Evolutionary conservation across 306 rosid genomes (phyloP).

Genomic region (Prosopis cineraria): DNA sequence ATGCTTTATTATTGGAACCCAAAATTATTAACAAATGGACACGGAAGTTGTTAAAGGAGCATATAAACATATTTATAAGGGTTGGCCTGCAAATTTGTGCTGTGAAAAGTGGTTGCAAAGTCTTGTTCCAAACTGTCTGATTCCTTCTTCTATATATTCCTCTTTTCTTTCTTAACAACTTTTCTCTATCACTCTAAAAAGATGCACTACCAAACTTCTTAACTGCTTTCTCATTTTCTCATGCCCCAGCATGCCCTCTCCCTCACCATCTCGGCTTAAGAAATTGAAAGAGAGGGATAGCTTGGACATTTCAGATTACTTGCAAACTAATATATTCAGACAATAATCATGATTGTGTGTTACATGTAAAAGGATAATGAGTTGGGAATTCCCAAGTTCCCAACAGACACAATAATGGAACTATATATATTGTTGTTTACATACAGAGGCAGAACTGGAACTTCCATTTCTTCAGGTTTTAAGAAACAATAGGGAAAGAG

Average conservation of each 20-base stretch:
- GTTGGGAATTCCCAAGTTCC: slow-evolving; percentile 39
- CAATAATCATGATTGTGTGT: slow-evolving; percentile 44
- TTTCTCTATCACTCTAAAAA: slow-evolving; percentile 41
- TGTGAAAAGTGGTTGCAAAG: slow-evolving; percentile 86
- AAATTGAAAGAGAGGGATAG: not conserved
- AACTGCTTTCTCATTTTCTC: slow-evolving; percentile 31
- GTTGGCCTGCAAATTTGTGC: slow-evolving; percentile 53
- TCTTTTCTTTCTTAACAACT: slow-evolving; percentile 39
- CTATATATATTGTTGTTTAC: not conserved
- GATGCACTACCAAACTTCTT: slow-evolving; percentile 46
- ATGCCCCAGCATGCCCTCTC: slow-evolving; percentile 25
- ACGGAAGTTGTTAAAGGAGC: slow-evolving; percentile 39
- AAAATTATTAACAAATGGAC: slow-evolving; percentile 5
- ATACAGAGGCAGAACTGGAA: slow-evolving; percentile 4
- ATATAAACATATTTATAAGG: slow-evolving; percentile 18
- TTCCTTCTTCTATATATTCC: slow-evolving; percentile 39
- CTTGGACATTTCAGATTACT: slow-evolving; percentile 23
- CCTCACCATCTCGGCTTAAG: not conserved
- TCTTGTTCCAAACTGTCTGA: slow-evolving; percentile 64
- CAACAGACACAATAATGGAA: slow-evolving; percentile 20
- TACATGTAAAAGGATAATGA: slow-evolving; percentile 25
- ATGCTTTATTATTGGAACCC: slow-evolving; percentile 21
- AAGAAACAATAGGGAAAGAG: slow-evolving; percentile 26
- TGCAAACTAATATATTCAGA: not conserved
- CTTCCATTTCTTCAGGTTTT: slow-evolving; percentile 14